Percentiles rank a stretch among this genome's conserved stretches.
phyloP scores from a whole-genome alignment of 257 asterid species.

The Solanum acaule region DNA sequence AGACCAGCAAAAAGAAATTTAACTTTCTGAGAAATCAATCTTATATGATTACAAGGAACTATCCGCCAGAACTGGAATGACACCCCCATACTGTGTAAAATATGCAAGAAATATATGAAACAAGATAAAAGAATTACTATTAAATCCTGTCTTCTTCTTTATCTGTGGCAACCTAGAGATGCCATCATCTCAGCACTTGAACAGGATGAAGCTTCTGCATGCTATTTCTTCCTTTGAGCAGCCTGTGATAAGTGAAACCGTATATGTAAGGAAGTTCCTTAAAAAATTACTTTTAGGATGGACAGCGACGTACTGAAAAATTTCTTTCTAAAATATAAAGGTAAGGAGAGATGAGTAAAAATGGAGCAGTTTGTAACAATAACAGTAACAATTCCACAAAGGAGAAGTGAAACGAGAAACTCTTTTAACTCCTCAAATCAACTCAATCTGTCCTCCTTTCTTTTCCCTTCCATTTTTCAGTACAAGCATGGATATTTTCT shows the following conservation, averaged over 20 bases:
- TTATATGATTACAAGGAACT: neutral
- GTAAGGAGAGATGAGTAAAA: neutral
- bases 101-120: neutral
- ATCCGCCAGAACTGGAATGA: neutral
- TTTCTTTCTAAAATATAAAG: neutral
- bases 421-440: neutral
- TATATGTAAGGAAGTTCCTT: neutral
- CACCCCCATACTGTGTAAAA: neutral
- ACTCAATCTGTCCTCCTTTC: neutral
- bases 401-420: neutral
- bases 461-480: neutral
- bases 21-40: neutral
- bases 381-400: neutral
- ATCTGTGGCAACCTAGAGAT: neutral
- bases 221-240: slow-evolving; percentile 7
- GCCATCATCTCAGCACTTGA: neutral
- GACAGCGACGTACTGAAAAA: neutral
- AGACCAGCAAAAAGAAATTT: neutral
- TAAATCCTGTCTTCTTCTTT: neutral
- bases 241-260: slow-evolving; percentile 10
- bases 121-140: neutral
- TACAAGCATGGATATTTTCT: neutral
- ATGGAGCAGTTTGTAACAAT: neutral
- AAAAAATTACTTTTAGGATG: neutral
- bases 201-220: neutral